These are phyloP conservation scores for Litsea cubeba DNA, from an alignment of 164 flowering plant genomes.

Conservation along the genomic window DNA sequence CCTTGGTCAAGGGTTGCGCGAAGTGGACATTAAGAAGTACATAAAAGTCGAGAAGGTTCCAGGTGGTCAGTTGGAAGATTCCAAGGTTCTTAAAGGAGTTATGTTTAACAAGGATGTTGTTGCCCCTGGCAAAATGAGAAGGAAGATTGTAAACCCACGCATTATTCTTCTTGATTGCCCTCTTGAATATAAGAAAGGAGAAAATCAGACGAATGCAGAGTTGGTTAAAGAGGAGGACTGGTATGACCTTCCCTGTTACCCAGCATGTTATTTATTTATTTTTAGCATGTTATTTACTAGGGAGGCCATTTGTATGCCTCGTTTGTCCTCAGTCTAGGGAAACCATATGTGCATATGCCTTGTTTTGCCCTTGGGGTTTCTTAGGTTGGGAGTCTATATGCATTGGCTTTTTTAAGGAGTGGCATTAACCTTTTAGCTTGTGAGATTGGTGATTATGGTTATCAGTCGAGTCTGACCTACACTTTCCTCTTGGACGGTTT, in stretches of 20 bases:
- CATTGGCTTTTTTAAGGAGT: no score
- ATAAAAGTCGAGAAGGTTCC: conserved; percentile 93
- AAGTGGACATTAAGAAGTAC: conserved; percentile 91
- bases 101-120: conserved; percentile 96
- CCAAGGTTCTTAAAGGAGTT: conserved; percentile 83
- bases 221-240: conserved; percentile 90
- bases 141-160: conserved; percentile 85
- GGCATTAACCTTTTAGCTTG: no score
- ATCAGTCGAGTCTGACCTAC: no score
- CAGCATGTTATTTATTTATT: background rate
- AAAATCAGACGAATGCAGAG: conserved; percentile 97
- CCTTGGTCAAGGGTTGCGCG: conserved; percentile 82
- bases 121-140: conserved; percentile 95
- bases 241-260: conserved; percentile 10
- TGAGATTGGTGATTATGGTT: no score
- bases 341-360: no score
- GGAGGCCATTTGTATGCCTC: background rate
- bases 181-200: conserved; percentile 95
- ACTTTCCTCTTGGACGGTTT: no score
- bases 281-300: background rate
- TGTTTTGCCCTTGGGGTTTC: no score
- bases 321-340: no score
- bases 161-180: conserved; percentile 90
- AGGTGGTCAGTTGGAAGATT: conserved; percentile 95
- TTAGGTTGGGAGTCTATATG: no score